A percentile compares a stretch with the other conserved stretches of the same genome.
These are phyloP conservation scores for Ophiognomonia clavigignenti-juglandacearum DNA, from an alignment of 2,329 filamentous ascomycete species.

Conservation along the genomic window DNA sequence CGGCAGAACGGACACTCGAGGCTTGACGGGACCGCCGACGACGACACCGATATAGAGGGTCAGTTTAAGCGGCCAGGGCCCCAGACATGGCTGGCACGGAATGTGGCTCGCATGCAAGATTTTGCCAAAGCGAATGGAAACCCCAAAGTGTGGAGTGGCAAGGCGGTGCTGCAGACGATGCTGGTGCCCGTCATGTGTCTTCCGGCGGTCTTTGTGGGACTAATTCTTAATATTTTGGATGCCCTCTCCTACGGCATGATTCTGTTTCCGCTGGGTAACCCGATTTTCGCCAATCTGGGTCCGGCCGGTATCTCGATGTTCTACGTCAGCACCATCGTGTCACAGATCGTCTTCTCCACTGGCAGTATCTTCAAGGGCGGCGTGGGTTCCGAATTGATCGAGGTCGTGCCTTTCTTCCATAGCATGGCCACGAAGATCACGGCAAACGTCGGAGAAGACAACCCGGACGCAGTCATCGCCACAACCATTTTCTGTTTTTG, in stretches of 20 bases:
- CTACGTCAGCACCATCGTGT: conserved; percentile 94
- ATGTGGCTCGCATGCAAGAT: conserved; percentile 19
- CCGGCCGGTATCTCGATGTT: conserved; percentile 97
- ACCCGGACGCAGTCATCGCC: conserved; percentile 81
- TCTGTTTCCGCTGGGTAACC: conserved; percentile 83
- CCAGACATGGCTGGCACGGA: conserved; percentile 30
- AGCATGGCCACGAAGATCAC: conserved; percentile 94
- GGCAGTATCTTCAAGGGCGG: conserved; percentile 87
- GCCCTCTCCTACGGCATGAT: conserved; percentile 97
- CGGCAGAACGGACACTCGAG: conserved; percentile 16
- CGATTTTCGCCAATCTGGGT: conserved; percentile 79
- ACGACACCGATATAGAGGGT: conserved; percentile 41
- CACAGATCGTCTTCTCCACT: conserved; percentile 82
- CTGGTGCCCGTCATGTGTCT: conserved; percentile 66
- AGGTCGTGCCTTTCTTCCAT: conserved; percentile 98
- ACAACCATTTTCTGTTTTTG: conserved; percentile 93
- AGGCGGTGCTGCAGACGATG: conserved; percentile 57
- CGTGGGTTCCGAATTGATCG: conserved; percentile 94
- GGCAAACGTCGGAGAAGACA: conserved; percentile 68
- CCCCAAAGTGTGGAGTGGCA: conserved; percentile 68
- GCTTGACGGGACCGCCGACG: conserved; percentile 15
- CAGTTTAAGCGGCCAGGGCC: conserved; percentile 35
- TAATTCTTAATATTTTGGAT: conserved; percentile 89
- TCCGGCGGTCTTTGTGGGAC: conserved; percentile 81
- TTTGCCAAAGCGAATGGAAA: conserved; percentile 37